A percentile compares a stretch with the other conserved stretches of the same genome.
Evolutionary conservation across 441 rosid genomes (phyloP).

Genomic region (Macaranga tanarius): DNA sequence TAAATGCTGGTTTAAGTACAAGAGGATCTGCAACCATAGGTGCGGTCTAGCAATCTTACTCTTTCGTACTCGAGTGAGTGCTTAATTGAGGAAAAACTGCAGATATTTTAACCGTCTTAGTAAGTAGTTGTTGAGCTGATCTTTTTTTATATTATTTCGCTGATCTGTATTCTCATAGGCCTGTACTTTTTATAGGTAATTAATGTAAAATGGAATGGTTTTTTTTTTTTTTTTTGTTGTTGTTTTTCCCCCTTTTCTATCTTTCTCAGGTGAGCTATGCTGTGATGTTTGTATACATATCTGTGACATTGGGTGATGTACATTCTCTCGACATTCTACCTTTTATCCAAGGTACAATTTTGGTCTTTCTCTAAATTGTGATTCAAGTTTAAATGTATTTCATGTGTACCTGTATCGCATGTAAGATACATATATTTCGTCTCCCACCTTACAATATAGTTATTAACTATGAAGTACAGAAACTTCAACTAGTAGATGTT

Average conservation of each 20-base stretch:
- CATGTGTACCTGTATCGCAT: neutral
- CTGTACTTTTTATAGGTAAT: neutral
- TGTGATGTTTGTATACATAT: conserved; percentile 93
- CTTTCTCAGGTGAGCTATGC: conserved; percentile 78
- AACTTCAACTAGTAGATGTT: no score
- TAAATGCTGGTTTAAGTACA: conserved; percentile 32
- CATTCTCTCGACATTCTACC: conserved; percentile 51
- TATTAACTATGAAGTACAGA: no score
- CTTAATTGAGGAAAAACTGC: conserved; percentile 89
- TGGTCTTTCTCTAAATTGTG: neutral
- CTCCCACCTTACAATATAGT: neutral
- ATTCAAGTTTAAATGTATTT: neutral
- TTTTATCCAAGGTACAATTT: conserved; percentile 72
- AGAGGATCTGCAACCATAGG: conserved; percentile 81
- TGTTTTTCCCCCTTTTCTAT: no score
- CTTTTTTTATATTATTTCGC: neutral
- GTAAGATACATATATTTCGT: neutral
- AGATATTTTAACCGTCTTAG: conserved; percentile 79
- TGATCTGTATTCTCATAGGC: neutral
- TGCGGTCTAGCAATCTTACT: conserved; percentile 58
- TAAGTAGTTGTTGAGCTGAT: conserved; percentile 29
- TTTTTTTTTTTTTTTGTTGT: neutral
- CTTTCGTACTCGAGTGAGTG: conserved; percentile 89
- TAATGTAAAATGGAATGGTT: neutral
- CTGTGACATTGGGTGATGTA: conserved; percentile 77